A percentile compares a stretch with the other conserved stretches of the same genome.
Conservation (phyloP, 83 land plant genomes). For the Larix sibirica region DNA sequence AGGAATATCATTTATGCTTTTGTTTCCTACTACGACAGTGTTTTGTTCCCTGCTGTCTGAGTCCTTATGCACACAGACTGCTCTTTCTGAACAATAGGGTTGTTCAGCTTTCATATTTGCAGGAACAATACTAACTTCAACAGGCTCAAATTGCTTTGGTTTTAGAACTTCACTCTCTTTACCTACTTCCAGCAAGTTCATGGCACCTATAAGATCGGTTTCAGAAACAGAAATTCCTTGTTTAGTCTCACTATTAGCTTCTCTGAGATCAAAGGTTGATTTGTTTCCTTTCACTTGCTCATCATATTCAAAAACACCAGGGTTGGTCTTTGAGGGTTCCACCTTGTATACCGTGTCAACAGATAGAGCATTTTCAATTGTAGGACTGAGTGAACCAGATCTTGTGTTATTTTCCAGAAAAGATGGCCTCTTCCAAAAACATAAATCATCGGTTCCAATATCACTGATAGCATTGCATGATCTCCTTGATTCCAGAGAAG, state of each 20-base stretch:
- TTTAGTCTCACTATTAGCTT: constrained; percentile 8
- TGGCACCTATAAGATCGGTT: neutral
- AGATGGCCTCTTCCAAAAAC: constrained; percentile 11
- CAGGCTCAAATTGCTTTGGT: neutral
- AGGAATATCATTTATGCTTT: neutral
- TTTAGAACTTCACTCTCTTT: neutral
- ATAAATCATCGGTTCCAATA: constrained; percentile 10
- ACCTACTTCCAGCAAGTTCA: constrained; percentile 3
- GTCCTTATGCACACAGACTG: neutral
- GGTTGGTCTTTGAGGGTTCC: constrained; percentile 21
- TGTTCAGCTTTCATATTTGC: neutral
- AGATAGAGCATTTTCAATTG: constrained; percentile 41
- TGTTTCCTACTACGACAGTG: neutral
- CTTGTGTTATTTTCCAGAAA: neutral
- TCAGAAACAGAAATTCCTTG: constrained; percentile 6
- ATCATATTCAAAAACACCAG: constrained; percentile 14
- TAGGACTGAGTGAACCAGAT: constrained; percentile 20
- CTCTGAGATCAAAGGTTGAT: neutral
- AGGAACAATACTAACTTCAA: neutral
- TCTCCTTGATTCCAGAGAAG: neutral
- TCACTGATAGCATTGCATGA: constrained; percentile 16
- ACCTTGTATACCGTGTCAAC: constrained; percentile 29
- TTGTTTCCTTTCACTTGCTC: constrained; percentile 6
- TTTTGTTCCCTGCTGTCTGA: neutral
- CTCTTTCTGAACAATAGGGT: constrained; percentile 12